Evolutionary conservation across 805 yeast species (phyloP).

Genomic region (Ogataea degrootiae): DNA sequence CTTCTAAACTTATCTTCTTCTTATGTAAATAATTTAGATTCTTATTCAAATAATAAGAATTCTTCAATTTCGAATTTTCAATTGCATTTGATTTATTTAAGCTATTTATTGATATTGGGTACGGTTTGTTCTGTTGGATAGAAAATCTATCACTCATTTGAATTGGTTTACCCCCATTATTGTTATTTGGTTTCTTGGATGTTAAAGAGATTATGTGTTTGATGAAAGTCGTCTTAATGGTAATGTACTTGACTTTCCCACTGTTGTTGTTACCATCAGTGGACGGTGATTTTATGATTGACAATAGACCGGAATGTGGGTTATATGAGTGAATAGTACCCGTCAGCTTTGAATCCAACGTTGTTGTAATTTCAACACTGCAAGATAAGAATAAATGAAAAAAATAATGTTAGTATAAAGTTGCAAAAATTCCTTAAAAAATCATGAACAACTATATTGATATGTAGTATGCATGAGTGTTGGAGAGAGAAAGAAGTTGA

Average conservation of each 20-base stretch:
- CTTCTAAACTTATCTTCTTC: slow-evolving; percentile 23
- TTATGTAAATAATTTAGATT: slow-evolving; percentile 9
- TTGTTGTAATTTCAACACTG: slow-evolving; percentile 57
- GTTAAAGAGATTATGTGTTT: slow-evolving; percentile 41
- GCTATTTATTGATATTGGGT: slow-evolving; percentile 14
- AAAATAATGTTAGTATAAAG: background rate
- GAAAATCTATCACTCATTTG: slow-evolving; percentile 22
- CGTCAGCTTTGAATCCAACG: slow-evolving; percentile 49
- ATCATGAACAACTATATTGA: background rate
- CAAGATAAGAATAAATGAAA: background rate
- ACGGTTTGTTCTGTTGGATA: slow-evolving; percentile 16
- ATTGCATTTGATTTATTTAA: slow-evolving; percentile 15
- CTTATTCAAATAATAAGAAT: slow-evolving; percentile 20
- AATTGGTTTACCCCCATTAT: background rate
- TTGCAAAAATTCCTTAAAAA: background rate
- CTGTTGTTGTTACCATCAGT: background rate
- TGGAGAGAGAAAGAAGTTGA: background rate
- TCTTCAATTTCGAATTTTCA: slow-evolving; percentile 17
- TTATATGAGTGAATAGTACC: slow-evolving; percentile 65
- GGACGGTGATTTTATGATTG: slow-evolving; percentile 29
- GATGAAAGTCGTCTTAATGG: slow-evolving; percentile 55
- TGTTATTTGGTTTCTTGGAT: slow-evolving; percentile 32
- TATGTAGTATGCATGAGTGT: too few relatives aligned
- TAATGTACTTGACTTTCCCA: slow-evolving; percentile 33
- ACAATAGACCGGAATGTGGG: slow-evolving; percentile 40